Evolutionary conservation across 2,329 filamentous ascomycete species (phyloP), one percentile per base, ranked within the genome.

Genomic region (Bipolaris gigantea): DNA sequence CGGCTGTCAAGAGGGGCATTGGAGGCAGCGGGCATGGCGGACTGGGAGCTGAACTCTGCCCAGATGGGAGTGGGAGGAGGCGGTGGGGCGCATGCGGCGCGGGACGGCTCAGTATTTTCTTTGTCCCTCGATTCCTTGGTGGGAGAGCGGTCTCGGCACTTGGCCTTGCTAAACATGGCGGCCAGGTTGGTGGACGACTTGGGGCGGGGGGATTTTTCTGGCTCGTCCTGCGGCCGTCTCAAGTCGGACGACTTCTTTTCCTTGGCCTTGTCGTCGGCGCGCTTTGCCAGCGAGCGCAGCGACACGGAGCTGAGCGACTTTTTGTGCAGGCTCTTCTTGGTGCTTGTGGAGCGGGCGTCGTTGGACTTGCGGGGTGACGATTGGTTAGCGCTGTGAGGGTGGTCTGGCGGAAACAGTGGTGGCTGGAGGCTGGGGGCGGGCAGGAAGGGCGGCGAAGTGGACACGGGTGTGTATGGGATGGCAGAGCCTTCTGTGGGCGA

Each of bases 111-210:
- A 49, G 81, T 83, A 71, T 96, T 96, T 74, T 96, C 92, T 75
- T 96, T 96, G 72, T 93, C 87, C 65, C 84, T 87, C 25, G 76
- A 73, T 34, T 56, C 59, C 48, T 67, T 67, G 35, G 48, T 53
- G 35, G 77, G 79, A 21, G 78, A 74, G 48, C 81, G 76, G 49
- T 81, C 77, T 67, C 87, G 90, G 48, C 86, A 81, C 9, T 88
- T 91, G 55, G 86, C 85, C 52, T 88, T 87, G 52, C 85, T 86
- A 47, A 96, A 82, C 50, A 97, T 82, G 4, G 83, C 85, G 0
- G 85, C 85, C n/a, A 97, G 80, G 70, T 92, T 95, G 30, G 89
- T 89, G 3, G 89, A 83, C 0, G 92, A 96, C 74, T 93, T 96
- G 34, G 84, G 84, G 78, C 93, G 95, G 73, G 85, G 85, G 4